Evolutionary conservation across 148 eudicot species (phyloP).

Genomic region (Oxyria digyna): DNA sequence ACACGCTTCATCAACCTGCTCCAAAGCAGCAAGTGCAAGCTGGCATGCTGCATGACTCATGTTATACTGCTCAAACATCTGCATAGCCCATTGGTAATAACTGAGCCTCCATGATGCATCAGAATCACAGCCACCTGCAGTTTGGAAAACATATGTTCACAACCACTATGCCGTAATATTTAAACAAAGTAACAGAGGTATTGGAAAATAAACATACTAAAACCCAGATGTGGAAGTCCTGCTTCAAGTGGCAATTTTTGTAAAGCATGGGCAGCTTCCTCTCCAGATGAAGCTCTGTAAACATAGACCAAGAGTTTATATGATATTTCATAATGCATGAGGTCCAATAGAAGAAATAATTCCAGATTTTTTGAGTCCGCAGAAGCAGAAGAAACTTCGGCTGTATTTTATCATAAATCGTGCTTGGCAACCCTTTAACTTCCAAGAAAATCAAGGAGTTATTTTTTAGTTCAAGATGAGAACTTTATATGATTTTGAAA

Average conservation of each 20-base stretch:
- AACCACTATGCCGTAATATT: not conserved
- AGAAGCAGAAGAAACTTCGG: not conserved
- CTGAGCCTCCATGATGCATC: constrained; percentile 79
- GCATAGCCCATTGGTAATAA: constrained; percentile 97
- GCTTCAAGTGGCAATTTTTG: constrained; percentile 55
- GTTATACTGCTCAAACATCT: constrained; percentile 81
- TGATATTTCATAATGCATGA: not conserved
- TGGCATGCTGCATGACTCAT: constrained; percentile 83
- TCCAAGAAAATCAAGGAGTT: not conserved
- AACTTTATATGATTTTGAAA: not conserved
- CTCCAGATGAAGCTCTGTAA: constrained; percentile 71
- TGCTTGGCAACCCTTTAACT: not conserved
- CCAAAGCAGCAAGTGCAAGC: constrained; percentile 95
- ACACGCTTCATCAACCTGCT: constrained; percentile 88
- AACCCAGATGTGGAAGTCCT: constrained; percentile 50
- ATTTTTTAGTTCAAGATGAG: not conserved
- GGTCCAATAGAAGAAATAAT: not conserved
- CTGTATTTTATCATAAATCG: not conserved
- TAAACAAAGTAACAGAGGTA: not conserved
- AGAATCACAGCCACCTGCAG: constrained; percentile 41
- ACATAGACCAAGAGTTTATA: constrained; percentile 1
- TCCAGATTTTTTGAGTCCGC: not conserved
- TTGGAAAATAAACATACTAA: constrained; percentile 27
- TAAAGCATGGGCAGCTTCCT: constrained; percentile 62
- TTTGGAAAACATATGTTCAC: constrained; percentile 8